Percentiles rank a stretch among this genome's conserved stretches.
These are phyloP conservation scores for Polyplosphaeria fusca DNA, from an alignment of 495 filamentous ascomycete species.

Conservation along the genomic window DNA sequence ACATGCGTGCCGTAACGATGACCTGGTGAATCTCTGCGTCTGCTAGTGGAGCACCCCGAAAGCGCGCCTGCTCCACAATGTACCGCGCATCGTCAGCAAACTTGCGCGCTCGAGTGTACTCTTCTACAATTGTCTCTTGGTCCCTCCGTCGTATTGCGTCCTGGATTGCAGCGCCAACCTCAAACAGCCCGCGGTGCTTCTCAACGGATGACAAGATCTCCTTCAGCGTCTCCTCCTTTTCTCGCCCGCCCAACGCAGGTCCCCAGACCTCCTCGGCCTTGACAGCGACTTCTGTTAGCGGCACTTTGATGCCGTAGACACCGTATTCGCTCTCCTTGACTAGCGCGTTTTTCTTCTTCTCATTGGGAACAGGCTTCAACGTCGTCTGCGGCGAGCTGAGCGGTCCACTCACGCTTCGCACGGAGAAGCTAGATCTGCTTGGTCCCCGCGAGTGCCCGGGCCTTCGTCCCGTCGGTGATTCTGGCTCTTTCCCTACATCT, in stretches of 20 bases:
- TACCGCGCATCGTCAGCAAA: slow-evolving; percentile 70
- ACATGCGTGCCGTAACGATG: slow-evolving; percentile 87
- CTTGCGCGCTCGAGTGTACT: slow-evolving; percentile 73
- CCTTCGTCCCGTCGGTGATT: slow-evolving; percentile 44
- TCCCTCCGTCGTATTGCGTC: slow-evolving; percentile 87
- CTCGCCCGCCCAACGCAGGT: slow-evolving; percentile 85
- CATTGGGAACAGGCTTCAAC: slow-evolving; percentile 39
- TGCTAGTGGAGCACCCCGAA: slow-evolving; percentile 49
- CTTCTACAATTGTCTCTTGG: slow-evolving; percentile 80
- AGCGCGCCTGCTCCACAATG: slow-evolving; percentile 53
- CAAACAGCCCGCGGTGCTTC: slow-evolving; percentile 72
- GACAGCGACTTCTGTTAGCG: slow-evolving; percentile 79
- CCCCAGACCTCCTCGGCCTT: slow-evolving; percentile 98
- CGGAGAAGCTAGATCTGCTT: slow-evolving; percentile 64
- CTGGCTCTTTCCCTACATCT: slow-evolving; percentile 66
- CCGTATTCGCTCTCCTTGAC: slow-evolving; percentile 94
- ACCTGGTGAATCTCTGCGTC: slow-evolving; percentile 81
- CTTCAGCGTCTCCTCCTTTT: slow-evolving; percentile 82
- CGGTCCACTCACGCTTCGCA: slow-evolving; percentile 50
- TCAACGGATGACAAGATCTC: slow-evolving; percentile 70
- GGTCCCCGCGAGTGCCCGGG: slow-evolving; percentile 41
- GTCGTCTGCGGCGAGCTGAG: slow-evolving; percentile 34
- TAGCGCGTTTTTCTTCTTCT: slow-evolving; percentile 80
- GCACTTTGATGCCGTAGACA: slow-evolving; percentile 80
- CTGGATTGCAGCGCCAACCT: slow-evolving; percentile 69